phyloP scores from a whole-genome alignment of 2,329 filamentous ascomycete genomes.

The Nakataea oryzae region DNA sequence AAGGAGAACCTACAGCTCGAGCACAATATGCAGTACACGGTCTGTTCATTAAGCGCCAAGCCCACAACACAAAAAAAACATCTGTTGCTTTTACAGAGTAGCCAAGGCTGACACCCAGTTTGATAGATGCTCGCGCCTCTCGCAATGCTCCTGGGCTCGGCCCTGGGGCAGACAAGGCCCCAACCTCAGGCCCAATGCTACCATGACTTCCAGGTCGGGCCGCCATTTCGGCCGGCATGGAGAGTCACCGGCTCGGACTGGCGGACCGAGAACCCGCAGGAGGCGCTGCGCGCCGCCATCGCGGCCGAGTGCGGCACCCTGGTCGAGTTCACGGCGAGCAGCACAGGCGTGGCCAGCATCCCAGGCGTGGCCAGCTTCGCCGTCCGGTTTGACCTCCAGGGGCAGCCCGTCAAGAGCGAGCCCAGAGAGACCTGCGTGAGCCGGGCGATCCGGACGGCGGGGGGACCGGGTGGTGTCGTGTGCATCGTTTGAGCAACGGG shows the following conservation, averaged over 20 bases:
- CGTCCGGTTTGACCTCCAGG: not conserved
- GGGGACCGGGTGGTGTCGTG: too few species aligned
- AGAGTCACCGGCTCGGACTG: not conserved
- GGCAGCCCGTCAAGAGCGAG: not conserved
- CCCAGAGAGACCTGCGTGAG: not conserved
- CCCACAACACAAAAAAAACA: too few species aligned
- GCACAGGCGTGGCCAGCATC: too few species aligned
- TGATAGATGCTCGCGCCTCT: too few species aligned
- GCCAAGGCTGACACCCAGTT: too few species aligned
- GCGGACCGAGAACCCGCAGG: not conserved
- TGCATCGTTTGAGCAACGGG: too few species aligned
- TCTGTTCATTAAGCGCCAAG: too few species aligned
- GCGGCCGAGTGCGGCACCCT: not conserved
- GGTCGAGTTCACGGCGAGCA: not conserved
- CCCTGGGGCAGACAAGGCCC: not conserved
- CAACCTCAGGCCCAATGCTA: not conserved
- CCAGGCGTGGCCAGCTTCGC: not conserved
- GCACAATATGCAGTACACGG: too few species aligned
- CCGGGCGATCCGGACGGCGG: too few species aligned
- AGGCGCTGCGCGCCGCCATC: not conserved
- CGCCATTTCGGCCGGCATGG: not conserved
- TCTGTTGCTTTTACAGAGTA: too few species aligned
- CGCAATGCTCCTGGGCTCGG: too few species aligned
- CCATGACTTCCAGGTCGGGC: not conserved
- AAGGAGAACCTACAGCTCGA: too few species aligned